Evolutionary conservation across 2,329 filamentous ascomycete species (phyloP), one percentile per base, ranked within the genome.

Genomic region (Aspergillus quadrilineatus): DNA sequence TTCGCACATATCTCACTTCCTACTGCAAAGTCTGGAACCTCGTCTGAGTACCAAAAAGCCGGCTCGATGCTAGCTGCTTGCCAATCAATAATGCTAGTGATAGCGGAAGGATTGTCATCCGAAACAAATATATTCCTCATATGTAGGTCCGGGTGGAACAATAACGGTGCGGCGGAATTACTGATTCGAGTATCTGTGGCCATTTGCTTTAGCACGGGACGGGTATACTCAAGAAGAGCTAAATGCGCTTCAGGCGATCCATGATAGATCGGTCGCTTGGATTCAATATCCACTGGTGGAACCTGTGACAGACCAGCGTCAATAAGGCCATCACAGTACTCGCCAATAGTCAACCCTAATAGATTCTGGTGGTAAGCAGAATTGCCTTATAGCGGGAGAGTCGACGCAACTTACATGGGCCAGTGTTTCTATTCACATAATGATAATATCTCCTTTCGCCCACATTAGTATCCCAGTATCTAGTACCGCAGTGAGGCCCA

Each of bases 41-140:
- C 67, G 57, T 74, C 65, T 56, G 70, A 62, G 60, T 76, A 73
- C 64, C 67, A 72, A 56, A 76, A 77, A 37, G 70, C 68, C 49
- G 74, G 74, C 55, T 77, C 73, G 52, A 77, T 67, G 59, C 69
- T 72, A 42, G 68, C 60, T 1, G 69, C 72, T 61, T 79, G 74
- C 75, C 73, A 78, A 59, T 79, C 75, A 14, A 78, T 75, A 14
- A 79, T 72, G 10, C 65, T 68, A 5, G 73, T 71, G 5, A 78
- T 63, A 17, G 66, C 53, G 28, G 69, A 69, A 12, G 75, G 71
- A 50, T 77, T 66, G 7, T 73, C 67, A 47, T 72, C 65, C 6
- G 70, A 74, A 46, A 79, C 69, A 56, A 76, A 78, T 26, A 78
- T 74, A 60, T 78, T 79, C 56, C 72, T 65, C 65, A 71, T 73